These are phyloP conservation scores for Fusarium sp. DNA, from an alignment of 2,329 filamentous ascomycete genomes.

Conservation along the genomic window DNA sequence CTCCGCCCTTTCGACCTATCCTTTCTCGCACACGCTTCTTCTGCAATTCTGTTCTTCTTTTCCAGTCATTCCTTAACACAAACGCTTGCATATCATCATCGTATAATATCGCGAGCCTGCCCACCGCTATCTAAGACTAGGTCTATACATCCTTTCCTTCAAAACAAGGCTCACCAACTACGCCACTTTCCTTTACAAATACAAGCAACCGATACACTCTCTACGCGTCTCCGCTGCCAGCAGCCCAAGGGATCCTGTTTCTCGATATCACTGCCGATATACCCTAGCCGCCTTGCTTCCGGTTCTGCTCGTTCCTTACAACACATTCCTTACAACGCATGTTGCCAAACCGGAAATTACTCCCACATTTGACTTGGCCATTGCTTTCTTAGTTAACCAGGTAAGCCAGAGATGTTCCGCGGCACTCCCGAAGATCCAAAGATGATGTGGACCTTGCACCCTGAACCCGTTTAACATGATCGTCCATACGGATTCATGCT, in stretches of 20 bases:
- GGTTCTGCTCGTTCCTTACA: slow-evolving; percentile 44
- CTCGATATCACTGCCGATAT: slow-evolving; percentile 38
- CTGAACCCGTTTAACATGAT: slow-evolving; percentile 44
- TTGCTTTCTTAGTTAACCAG: slow-evolving; percentile 48
- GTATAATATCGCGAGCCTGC: slow-evolving; percentile 44
- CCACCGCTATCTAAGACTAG: slow-evolving; percentile 26
- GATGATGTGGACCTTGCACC: slow-evolving; percentile 46
- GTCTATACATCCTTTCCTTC: slow-evolving; percentile 34
- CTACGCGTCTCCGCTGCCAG: slow-evolving; percentile 27
- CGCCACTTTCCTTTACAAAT: slow-evolving; percentile 43
- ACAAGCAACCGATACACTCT: slow-evolving; percentile 29
- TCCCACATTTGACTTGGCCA: slow-evolving; percentile 48
- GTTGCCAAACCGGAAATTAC: slow-evolving; percentile 49
- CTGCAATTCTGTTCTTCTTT: slow-evolving; percentile 42
- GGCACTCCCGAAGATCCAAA: slow-evolving; percentile 51
- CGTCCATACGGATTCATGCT: slow-evolving; percentile 46
- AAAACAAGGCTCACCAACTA: slow-evolving; percentile 42
- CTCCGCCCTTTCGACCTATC: slow-evolving; percentile 43
- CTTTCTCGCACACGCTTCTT: slow-evolving; percentile 40
- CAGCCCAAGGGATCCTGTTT: slow-evolving; percentile 37
- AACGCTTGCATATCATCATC: slow-evolving; percentile 38
- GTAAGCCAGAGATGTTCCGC: slow-evolving; percentile 48
- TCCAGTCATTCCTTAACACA: slow-evolving; percentile 49
- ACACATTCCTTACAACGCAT: slow-evolving; percentile 44
- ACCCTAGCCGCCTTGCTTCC: slow-evolving; percentile 37